Evolutionary conservation across 75 land plant species (phyloP), one percentile per base, ranked within the genome.

Genomic region (Larix kaempferi): DNA sequence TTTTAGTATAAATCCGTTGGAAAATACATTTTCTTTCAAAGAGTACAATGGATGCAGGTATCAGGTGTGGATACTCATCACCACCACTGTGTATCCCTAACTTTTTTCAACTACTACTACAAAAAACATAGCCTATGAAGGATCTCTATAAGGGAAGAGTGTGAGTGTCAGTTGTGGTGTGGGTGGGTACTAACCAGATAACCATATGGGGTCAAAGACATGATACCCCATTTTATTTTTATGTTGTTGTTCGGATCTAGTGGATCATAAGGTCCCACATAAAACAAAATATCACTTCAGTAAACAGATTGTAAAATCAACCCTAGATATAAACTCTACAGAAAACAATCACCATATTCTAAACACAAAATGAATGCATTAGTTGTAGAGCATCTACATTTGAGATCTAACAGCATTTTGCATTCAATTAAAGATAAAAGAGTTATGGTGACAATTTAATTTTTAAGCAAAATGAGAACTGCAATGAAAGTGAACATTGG

Each of bases 141-240:
- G 58, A 8, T 21, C 12, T 6, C 17, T 11, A 5, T 8, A 29
- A 23, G 6, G 23, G n/a, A 14, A 74, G n/a, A 56, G 7, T 16
- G 25, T 26, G 26, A 33, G 14, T 11, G 37, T 35, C 37, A 35
- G 3, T 35, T 26, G 13, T 14, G 39, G 83, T 76, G 74, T 77
- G 77, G 71, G 71, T 77, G 62, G 67, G 71, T 77, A 75, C 78
- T 11, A 77, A 92, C 94, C 74, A 85, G 79, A 83, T 92, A 92
- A 22, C 92, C 94, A 88, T 92, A 90, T 52, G 81, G 69, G 0
- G 94, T 90, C 94, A 92, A 90, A 12, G 84, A 88, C 74, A 80
- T 77, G 19, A 90, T 77, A 81, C 90, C 94, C 94, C 94, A 92
- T 81, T 84, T 92, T 66, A 92, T 86, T n/a, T 92, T 90, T 57